A percentile compares a stretch with the other conserved stretches of the same genome.
These are phyloP conservation scores for Fusarium coffeatum DNA, from an alignment of 2,329 filamentous ascomycete species.

Conservation along the genomic window DNA sequence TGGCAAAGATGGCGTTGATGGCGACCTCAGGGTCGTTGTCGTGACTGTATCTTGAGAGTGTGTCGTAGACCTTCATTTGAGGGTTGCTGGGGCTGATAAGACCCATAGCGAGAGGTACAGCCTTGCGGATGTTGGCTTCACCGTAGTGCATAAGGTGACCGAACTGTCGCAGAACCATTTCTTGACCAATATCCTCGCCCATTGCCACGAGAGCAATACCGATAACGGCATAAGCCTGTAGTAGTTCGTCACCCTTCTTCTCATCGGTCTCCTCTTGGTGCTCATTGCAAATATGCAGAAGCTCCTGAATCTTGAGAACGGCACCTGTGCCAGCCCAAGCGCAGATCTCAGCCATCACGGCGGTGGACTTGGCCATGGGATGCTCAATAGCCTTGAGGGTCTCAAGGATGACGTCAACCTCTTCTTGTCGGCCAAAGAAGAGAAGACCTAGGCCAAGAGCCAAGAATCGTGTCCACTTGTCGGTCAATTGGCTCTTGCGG, in stretches of 20 bases:
- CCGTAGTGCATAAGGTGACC: constrained; percentile 99
- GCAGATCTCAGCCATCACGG: constrained; percentile 93
- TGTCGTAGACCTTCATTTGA: constrained; percentile 99
- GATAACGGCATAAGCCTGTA: constrained; percentile 95
- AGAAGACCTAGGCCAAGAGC: constrained; percentile 91
- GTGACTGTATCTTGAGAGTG: constrained; percentile 95
- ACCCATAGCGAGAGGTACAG: constrained; percentile 95
- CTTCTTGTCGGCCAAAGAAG: constrained; percentile 96
- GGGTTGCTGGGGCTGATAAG: constrained; percentile 97
- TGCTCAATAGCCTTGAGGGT: constrained; percentile 97
- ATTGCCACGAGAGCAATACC: constrained; percentile 95
- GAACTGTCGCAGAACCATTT: constrained; percentile 98
- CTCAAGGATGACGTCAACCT: constrained; percentile 97
- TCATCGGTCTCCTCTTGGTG: constrained; percentile 94
- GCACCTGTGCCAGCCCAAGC: constrained; percentile 98
- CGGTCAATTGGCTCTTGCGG: constrained; percentile 87
- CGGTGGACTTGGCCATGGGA: constrained; percentile 95
- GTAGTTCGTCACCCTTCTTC: constrained; percentile 93
- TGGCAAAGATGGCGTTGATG: constrained; percentile 98
- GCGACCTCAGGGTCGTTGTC: constrained; percentile 99
- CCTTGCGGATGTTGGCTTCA: constrained; percentile 95
- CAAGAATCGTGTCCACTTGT: constrained; percentile 99
- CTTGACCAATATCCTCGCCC: constrained; percentile 98
- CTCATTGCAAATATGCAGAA: constrained; percentile 98
- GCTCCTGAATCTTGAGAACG: constrained; percentile 95